Percentiles rank a stretch among this genome's conserved stretches.
phyloP scores from a whole-genome alignment of 148 eudicot genomes.

The Oxyria digyna region DNA sequence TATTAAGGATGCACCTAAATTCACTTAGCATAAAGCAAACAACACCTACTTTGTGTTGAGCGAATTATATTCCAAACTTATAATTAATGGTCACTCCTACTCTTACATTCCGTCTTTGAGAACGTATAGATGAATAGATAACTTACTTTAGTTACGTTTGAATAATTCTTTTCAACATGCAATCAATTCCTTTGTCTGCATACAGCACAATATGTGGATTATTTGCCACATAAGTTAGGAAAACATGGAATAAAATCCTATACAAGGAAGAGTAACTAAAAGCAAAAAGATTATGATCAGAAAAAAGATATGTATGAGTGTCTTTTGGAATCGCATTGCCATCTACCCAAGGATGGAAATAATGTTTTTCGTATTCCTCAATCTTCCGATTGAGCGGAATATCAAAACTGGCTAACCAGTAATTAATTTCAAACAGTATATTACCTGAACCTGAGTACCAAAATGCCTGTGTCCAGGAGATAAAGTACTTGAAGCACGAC shows the following conservation, averaged over 20 bases:
- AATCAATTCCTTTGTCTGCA: slow-evolving; percentile 70
- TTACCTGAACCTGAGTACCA: slow-evolving; percentile 39
- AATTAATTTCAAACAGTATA: slow-evolving; percentile 3
- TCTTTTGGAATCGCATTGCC: neutral
- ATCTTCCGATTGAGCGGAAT: no score
- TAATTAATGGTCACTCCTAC: neutral
- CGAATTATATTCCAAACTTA: neutral
- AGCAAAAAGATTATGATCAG: neutral
- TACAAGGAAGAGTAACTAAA: neutral
- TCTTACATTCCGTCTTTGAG: neutral
- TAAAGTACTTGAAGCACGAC: slow-evolving; percentile 83
- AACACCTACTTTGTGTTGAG: neutral
- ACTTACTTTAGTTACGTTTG: slow-evolving; percentile 40
- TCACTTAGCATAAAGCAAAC: neutral
- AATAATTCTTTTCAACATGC: slow-evolving; percentile 30
- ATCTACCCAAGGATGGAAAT: no score
- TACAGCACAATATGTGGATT: neutral
- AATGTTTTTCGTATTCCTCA: no score
- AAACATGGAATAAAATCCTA: neutral
- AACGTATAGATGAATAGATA: neutral
- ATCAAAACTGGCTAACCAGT: neutral
- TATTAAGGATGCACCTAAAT: neutral
- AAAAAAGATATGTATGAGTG: neutral
- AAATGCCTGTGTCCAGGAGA: slow-evolving; percentile 85
- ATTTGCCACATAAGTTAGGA: neutral